Conservation (phyloP, 192 early-diverging fungal genomes). For the Backusella sp. region DNA sequence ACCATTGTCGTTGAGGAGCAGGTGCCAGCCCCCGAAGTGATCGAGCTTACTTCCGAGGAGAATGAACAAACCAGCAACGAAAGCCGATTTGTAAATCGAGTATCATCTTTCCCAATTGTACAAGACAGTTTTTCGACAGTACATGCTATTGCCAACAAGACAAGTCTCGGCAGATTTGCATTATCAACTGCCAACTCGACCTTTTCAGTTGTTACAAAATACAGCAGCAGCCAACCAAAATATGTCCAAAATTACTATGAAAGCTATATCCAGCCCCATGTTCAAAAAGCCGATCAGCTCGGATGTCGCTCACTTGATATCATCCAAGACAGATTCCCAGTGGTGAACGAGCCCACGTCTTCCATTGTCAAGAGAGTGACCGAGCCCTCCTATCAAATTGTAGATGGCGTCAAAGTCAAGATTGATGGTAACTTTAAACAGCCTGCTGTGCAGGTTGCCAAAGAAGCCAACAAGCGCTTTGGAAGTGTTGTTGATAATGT, state of each 20-base stretch:
- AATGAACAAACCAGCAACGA: not conserved
- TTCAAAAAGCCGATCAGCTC: slow-evolving; percentile 57
- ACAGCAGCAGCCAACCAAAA: slow-evolving; percentile 19
- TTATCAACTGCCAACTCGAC: slow-evolving; percentile 20
- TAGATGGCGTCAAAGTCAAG: slow-evolving; percentile 34
- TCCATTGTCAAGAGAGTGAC: slow-evolving; percentile 59
- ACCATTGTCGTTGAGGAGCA: not conserved
- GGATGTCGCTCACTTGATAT: slow-evolving; percentile 63
- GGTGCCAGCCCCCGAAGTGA: not conserved
- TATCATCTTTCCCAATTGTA: slow-evolving; percentile 32
- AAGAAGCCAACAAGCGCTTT: slow-evolving; percentile 27
- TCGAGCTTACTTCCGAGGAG: not conserved
- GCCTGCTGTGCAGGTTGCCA: slow-evolving; percentile 52
- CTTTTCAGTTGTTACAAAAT: slow-evolving; percentile 18
- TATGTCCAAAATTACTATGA: slow-evolving; percentile 34
- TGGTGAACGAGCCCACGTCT: slow-evolving; percentile 58
- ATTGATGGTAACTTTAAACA: slow-evolving; percentile 18
- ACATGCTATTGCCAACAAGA: slow-evolving; percentile 26
- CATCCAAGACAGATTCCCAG: slow-evolving; percentile 62
- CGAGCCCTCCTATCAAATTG: slow-evolving; percentile 50
- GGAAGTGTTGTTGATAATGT: slow-evolving; percentile 54
- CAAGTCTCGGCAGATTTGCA: slow-evolving; percentile 23
- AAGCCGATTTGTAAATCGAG: slow-evolving; percentile 25
- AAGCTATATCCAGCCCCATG: slow-evolving; percentile 52
- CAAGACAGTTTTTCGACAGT: slow-evolving; percentile 29